These are phyloP conservation scores for Fusarium chaquense DNA, from an alignment of 2,329 filamentous ascomycete species.

Conservation along the genomic window DNA sequence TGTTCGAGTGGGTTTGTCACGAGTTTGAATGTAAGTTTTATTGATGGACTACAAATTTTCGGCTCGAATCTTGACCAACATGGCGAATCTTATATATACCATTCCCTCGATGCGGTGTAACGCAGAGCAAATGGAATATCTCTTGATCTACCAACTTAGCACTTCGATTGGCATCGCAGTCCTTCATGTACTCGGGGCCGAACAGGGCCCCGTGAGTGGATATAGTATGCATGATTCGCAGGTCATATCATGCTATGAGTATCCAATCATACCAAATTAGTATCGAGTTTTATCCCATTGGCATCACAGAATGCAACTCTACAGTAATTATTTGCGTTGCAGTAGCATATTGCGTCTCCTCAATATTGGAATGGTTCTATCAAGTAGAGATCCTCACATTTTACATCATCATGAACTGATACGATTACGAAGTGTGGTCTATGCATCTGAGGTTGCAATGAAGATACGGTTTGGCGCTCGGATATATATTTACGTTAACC, in stretches of 20 bases:
- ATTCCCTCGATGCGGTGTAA: background rate
- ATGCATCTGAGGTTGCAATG: background rate
- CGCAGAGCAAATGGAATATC: background rate
- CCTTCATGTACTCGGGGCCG: background rate
- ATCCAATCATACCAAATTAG: background rate
- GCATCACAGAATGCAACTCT: no score
- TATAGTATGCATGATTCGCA: background rate
- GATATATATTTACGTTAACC: accelerated
- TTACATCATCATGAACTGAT: background rate
- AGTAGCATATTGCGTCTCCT: background rate
- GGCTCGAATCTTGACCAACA: no score
- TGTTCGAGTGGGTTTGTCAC: accelerated
- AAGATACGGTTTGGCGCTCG: background rate
- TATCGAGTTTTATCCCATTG: accelerated
- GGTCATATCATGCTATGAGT: background rate
- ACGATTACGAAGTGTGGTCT: background rate
- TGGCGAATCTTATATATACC: background rate
- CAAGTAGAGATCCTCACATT: background rate
- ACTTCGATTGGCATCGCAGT: background rate
- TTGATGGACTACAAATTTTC: background rate
- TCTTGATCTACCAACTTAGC: background rate
- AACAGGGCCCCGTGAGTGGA: background rate
- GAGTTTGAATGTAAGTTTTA: background rate
- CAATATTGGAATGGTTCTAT: no score
- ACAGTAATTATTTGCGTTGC: background rate